A percentile compares a stretch with the other conserved stretches of the same genome.
phyloP scores from a whole-genome alignment of 371 early-diverging fungal genomes.

The Polyrhizophydium stewartii region DNA sequence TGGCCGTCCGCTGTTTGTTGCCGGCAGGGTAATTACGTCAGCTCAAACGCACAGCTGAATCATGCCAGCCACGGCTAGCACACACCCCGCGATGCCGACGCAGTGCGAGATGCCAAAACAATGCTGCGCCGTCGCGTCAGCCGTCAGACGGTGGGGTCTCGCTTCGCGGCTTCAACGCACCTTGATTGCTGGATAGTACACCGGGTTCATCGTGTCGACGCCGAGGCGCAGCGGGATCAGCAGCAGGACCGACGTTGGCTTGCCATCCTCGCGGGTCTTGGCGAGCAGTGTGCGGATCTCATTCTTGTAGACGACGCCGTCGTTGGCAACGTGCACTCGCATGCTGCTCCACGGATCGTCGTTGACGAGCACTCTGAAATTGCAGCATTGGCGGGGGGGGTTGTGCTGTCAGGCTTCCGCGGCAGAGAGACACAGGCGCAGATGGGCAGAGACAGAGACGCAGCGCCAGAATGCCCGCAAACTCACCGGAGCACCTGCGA shows the following conservation, averaged over 20 bases:
- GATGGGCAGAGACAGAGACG: background rate
- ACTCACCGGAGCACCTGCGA: conserved; percentile 82
- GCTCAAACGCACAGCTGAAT: background rate
- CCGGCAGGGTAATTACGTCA: conserved; percentile 9
- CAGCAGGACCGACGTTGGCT: conserved; percentile 53
- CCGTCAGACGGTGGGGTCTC: too few species aligned
- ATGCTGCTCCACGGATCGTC: conserved; percentile 59
- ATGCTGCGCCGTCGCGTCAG: conserved; percentile 51
- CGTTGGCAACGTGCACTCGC: conserved; percentile 65
- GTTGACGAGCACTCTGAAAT: conserved; percentile 66
- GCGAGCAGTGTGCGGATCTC: conserved; percentile 41
- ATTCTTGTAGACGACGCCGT: conserved; percentile 69
- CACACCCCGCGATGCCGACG: conserved; percentile 87
- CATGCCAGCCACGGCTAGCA: conserved; percentile 4
- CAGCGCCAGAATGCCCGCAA: background rate
- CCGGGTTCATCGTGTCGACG: conserved; percentile 76
- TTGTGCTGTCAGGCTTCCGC: background rate
- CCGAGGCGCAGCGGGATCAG: conserved; percentile 87
- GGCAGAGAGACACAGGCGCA: background rate
- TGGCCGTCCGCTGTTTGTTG: conserved; percentile 70
- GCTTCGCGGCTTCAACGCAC: conserved; percentile 23
- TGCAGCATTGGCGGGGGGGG: background rate
- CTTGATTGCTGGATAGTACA: conserved; percentile 67
- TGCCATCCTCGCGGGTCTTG: conserved; percentile 12
- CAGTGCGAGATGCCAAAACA: conserved; percentile 73